Evolutionary conservation across 2,329 filamentous ascomycete genomes (phyloP).

Genomic region (Bimuria novae-zelandiae): DNA sequence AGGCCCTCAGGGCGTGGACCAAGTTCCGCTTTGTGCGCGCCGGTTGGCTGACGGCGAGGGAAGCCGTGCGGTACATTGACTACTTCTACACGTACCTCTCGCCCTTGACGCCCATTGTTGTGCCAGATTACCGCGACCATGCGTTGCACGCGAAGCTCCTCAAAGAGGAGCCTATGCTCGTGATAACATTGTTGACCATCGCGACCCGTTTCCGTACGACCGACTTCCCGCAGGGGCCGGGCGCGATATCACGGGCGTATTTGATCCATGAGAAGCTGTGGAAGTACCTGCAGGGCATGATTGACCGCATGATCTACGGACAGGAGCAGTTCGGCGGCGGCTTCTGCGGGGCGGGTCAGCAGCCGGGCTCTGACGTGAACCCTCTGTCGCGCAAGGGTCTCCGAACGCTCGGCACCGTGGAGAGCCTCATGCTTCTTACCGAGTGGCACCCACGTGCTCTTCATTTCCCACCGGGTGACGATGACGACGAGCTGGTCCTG

Average conservation of each 20-base stretch:
- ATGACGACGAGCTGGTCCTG: slow-evolving; percentile 66
- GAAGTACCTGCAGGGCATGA: slow-evolving; percentile 93
- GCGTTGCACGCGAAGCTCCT: slow-evolving; percentile 78
- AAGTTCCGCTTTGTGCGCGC: slow-evolving; percentile 93
- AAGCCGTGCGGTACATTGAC: slow-evolving; percentile 91
- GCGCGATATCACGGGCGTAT: slow-evolving; percentile 79
- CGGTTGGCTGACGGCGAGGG: slow-evolving; percentile 92
- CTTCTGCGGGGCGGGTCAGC: slow-evolving; percentile 74
- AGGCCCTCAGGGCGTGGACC: slow-evolving; percentile 85
- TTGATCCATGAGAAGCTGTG: slow-evolving; percentile 95
- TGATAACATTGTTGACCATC: slow-evolving; percentile 88
- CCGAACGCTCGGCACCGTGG: slow-evolving; percentile 88
- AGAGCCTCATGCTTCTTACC: slow-evolving; percentile 89
- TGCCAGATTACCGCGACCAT: slow-evolving; percentile 86
- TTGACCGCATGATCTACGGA: slow-evolving; percentile 91
- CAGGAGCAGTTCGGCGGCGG: slow-evolving; percentile 94
- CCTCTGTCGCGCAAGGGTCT: slow-evolving; percentile 67
- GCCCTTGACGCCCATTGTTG: slow-evolving; percentile 89
- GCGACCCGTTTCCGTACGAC: slow-evolving; percentile 85
- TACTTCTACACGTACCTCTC: slow-evolving; percentile 95
- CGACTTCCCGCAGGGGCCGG: slow-evolving; percentile 67
- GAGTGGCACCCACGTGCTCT: slow-evolving; percentile 96
- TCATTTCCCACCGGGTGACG: slow-evolving; percentile 80
- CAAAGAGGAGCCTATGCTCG: slow-evolving; percentile 88
- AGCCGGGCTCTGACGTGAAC: slow-evolving; percentile 69